Conservation (phyloP, 2,329 filamentous ascomycete genomes). For the Seiridium cupressi region DNA sequence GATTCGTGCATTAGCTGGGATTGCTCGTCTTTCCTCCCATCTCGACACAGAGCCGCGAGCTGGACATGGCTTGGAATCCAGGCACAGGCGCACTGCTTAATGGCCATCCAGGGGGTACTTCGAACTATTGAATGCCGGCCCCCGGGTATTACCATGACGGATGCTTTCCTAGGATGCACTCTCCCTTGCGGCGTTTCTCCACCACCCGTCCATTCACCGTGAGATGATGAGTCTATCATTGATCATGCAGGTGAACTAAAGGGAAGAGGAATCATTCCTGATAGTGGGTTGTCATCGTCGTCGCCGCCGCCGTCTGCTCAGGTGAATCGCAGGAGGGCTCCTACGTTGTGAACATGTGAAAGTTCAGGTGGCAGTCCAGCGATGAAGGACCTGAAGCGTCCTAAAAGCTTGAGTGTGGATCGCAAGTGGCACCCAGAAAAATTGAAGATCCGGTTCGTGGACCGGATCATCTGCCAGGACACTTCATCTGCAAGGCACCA, state of each 20-base stretch:
- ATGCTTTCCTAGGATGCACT: too few species aligned
- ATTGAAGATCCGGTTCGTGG: neutral
- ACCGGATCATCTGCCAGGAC: neutral
- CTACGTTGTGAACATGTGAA: neutral
- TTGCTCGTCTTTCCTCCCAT: neutral
- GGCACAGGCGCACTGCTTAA: neutral
- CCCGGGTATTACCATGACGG: neutral
- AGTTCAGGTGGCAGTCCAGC: neutral
- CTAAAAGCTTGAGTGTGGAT: neutral
- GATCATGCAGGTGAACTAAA: neutral
- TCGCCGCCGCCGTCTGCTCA: neutral
- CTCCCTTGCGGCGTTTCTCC: neutral
- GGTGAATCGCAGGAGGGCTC: neutral
- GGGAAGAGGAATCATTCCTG: neutral
- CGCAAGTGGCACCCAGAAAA: neutral
- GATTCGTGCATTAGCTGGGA: neutral
- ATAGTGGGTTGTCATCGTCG: neutral
- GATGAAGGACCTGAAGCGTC: neutral
- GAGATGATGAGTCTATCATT: neutral
- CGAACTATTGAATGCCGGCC: neutral
- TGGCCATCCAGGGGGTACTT: neutral
- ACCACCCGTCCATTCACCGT: neutral
- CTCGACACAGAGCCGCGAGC: too few species aligned
- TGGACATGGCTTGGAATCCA: neutral
- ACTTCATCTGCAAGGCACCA: neutral